Evolutionary conservation across 1,284 basidiomycete species (phyloP), one percentile per base, ranked within the genome.

Genomic region (Pseudomicrostroma phylloplanum): DNA sequence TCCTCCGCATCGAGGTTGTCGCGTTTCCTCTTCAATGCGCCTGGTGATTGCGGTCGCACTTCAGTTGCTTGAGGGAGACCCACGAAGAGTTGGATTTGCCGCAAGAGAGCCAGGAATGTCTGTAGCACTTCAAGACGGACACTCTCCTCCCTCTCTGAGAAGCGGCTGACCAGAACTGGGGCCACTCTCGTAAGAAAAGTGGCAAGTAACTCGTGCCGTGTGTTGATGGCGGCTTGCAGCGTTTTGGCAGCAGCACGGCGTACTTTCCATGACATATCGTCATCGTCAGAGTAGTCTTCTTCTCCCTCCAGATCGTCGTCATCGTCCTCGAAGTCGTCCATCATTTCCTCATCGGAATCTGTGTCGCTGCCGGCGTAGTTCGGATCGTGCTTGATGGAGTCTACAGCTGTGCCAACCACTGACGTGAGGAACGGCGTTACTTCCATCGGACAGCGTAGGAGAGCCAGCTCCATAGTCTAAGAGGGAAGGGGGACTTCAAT

Each of bases 211-310:
- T 96, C 94, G 0, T 91, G 88, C 12, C 92, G 88, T 4, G 93
- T 94, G 15, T 85, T 86, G 67, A 97, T 88, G 56, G 96, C 83
- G 1, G 90, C 89, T 13, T 87, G 83, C 13, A 98, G 84, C 1
- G 97, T 83, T 78, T 96, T 96, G 25, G 92, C 92, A 4, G 96
- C 88, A 3, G 91, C 89, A 58, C 94, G 86, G 64, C 96, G 88
- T 65, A 96, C 92, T 81, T 96, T 97, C 86, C 96, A 98, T 0
- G 93, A 96, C n/a, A 91, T 89, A 77, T 98, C 96, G 77, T 98
- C 96, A 69, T 98, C 94, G 21, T 76, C 71, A 56, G 69, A 64
- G 41, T 72, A 49, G 17, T 89, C 87, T 69, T 90, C 89, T 19
- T 87, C 84, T 58, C 87, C 88, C 23, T 73, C 68, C 17, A 66